Evolutionary conservation across 2,329 filamentous ascomycete genomes (phyloP).

Genomic region (Fusarium sterilihyphosum): DNA sequence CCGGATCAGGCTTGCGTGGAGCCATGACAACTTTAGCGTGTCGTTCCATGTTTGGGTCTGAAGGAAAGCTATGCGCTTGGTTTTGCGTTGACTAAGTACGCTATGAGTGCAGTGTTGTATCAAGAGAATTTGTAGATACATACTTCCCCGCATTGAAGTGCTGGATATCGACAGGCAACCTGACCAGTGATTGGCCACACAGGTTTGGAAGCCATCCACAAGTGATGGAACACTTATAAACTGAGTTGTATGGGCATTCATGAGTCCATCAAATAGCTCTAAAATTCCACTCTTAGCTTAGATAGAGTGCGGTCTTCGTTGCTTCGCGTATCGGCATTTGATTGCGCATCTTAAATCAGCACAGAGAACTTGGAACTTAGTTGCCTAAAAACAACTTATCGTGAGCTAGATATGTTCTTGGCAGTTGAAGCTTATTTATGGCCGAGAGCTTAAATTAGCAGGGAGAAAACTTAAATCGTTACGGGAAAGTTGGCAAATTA

Average conservation of each 20-base stretch:
- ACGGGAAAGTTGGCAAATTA: no score
- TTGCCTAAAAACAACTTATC: no score
- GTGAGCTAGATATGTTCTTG: background rate
- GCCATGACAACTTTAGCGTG: slow-evolving; percentile 8
- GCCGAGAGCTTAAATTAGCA: background rate
- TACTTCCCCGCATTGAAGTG: background rate
- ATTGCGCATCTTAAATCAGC: no score
- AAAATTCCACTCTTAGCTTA: no score
- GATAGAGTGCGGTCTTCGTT: no score
- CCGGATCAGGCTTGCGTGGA: background rate
- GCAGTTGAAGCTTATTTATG: background rate
- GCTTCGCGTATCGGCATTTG: no score
- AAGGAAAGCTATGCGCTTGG: background rate
- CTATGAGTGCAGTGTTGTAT: background rate
- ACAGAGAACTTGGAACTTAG: no score
- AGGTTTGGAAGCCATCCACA: background rate
- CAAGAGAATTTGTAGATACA: background rate
- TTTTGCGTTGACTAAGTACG: background rate
- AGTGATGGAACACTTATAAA: background rate
- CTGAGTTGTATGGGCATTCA: background rate
- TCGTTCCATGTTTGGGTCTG: background rate
- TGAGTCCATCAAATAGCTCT: no score
- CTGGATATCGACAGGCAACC: background rate
- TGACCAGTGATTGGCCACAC: background rate
- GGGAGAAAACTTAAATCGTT: no score